Conservation (phyloP, 441 rosid genomes). For the Metrosideros polymorpha region DNA sequence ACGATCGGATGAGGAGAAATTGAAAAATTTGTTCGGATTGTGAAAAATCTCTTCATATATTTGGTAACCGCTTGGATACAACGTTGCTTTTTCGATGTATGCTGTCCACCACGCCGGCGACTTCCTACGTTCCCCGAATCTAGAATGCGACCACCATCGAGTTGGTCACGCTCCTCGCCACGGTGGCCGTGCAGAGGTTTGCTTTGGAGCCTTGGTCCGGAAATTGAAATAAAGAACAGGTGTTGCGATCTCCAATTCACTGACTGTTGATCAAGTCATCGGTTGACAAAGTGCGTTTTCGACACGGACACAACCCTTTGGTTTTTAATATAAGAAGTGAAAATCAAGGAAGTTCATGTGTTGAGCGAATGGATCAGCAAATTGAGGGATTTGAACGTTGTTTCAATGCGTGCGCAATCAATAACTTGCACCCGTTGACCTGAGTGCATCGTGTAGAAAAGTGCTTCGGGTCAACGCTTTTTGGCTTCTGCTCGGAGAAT, state of each 20-base stretch:
- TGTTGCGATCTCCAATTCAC: no score
- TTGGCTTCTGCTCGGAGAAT: background rate
- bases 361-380: background rate
- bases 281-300: no score
- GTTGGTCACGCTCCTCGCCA: background rate
- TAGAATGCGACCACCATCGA: no score
- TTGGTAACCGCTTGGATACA: background rate
- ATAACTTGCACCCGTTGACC: background rate
- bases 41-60: background rate
- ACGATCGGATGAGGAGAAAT: background rate
- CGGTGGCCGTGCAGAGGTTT: no score
- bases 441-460: background rate
- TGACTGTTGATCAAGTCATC: no score
- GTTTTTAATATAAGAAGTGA: background rate
- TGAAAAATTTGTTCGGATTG: background rate
- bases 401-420: background rate
- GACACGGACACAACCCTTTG: no score
- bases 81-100: background rate
- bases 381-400: background rate
- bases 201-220: no score
- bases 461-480: background rate
- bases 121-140: no score
- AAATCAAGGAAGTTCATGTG: background rate
- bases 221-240: no score
- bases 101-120: background rate